Evolutionary conservation across 805 yeast genomes (phyloP).

Genomic region (Ogataea pilisensis): DNA sequence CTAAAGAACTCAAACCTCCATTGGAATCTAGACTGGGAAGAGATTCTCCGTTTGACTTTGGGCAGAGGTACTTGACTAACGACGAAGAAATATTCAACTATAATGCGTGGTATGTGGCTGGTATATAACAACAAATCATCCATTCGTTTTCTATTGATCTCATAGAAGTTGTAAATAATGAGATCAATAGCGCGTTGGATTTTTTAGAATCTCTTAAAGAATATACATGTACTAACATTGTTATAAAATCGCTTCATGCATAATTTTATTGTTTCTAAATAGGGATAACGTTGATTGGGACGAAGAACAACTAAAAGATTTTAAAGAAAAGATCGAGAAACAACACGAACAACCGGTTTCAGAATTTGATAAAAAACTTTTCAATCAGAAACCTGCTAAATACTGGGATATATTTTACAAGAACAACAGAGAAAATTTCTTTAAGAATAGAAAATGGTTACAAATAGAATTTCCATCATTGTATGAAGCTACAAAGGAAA

Average conservation of each 20-base stretch:
- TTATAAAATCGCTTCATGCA: background rate
- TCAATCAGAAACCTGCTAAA: constrained; percentile 81
- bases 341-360: constrained; percentile 84
- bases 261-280: background rate
- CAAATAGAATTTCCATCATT: constrained; percentile 88
- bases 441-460: constrained; percentile 95
- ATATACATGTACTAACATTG: constrained; percentile 1
- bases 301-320: constrained; percentile 74
- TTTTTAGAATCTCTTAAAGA: too few relatives aligned
- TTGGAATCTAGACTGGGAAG: constrained; percentile 66
- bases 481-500: constrained; percentile 71
- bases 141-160: too few relatives aligned
- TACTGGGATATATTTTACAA: constrained; percentile 95
- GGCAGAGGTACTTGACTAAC: constrained; percentile 70
- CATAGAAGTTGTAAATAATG: too few relatives aligned
- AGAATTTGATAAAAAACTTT: constrained; percentile 76
- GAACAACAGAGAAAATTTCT: constrained; percentile 87
- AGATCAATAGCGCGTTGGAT: too few relatives aligned
- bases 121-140: too few relatives aligned
- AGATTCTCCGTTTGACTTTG: constrained; percentile 88
- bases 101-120: constrained; percentile 66
- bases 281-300: constrained; percentile 98
- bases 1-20: constrained; percentile 35
- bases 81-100: constrained; percentile 84
- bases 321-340: constrained; percentile 64